Conservation (phyloP, 495 filamentous ascomycete genomes). For the Penicillium argentinense region DNA sequence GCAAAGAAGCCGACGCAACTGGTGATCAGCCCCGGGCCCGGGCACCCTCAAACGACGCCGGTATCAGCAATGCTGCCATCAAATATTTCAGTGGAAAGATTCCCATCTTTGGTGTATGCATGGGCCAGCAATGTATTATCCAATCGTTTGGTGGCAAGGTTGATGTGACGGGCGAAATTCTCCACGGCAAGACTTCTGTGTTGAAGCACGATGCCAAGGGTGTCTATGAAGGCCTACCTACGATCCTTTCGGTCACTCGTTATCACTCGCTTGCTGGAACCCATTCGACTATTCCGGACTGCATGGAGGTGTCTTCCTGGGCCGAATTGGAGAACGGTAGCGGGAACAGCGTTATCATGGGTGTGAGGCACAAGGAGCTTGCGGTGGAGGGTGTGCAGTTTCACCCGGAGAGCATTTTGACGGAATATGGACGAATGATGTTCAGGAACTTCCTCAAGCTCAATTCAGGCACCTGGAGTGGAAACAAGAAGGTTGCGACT, state of each 20-base stretch:
- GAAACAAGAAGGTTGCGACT: slow-evolving; percentile 56
- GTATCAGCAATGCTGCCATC: slow-evolving; percentile 89
- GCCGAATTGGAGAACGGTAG: slow-evolving; percentile 57
- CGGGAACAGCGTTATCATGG: slow-evolving; percentile 86
- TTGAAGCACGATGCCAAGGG: slow-evolving; percentile 87
- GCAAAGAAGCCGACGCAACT: slow-evolving; percentile 84
- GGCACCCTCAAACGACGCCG: slow-evolving; percentile 85
- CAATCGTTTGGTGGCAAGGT: slow-evolving; percentile 89
- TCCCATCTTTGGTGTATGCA: slow-evolving; percentile 95
- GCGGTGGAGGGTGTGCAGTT: slow-evolving; percentile 94
- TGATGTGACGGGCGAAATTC: slow-evolving; percentile 89
- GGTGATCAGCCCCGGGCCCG: slow-evolving; percentile 91
- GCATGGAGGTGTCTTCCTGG: slow-evolving; percentile 90
- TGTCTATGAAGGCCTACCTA: slow-evolving; percentile 73
- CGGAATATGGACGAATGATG: slow-evolving; percentile 83
- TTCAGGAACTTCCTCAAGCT: slow-evolving; percentile 87
- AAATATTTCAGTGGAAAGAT: slow-evolving; percentile 92
- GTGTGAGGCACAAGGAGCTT: slow-evolving; percentile 87
- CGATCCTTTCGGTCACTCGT: slow-evolving; percentile 82
- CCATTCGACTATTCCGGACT: slow-evolving; percentile 81
- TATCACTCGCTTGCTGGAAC: slow-evolving; percentile 98
- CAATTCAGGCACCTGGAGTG: slow-evolving; percentile 86
- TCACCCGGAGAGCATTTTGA: slow-evolving; percentile 96
- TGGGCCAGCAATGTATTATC: slow-evolving; percentile 98
- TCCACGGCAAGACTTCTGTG: slow-evolving; percentile 94